Evolutionary conservation across 2,329 filamentous ascomycete genomes (phyloP).

Genomic region (Podosphaera fusca): DNA sequence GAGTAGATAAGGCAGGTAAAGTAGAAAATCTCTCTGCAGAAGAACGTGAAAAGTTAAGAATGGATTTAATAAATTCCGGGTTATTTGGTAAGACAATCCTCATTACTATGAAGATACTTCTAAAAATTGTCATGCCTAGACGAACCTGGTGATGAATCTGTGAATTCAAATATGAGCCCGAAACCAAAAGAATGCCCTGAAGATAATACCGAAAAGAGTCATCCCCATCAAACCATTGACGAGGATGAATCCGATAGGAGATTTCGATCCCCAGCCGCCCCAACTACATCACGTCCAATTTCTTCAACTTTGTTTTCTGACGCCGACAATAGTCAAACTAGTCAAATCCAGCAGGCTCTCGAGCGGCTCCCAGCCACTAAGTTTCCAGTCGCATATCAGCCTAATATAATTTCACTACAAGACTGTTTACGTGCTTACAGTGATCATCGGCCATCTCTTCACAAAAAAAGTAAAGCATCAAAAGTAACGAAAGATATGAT

Average conservation of each 20-base stretch:
- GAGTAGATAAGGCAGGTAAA: neutral
- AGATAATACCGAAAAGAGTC: neutral
- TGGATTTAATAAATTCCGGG: neutral
- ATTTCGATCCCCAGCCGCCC: no score
- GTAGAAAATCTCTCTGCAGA: neutral
- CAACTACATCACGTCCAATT: neutral
- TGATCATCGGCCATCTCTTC: neutral
- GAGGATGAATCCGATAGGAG: neutral
- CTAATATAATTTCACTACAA: neutral
- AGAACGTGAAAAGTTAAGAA: neutral
- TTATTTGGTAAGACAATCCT: neutral
- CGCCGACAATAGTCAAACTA: neutral
- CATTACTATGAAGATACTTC: neutral
- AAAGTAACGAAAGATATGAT: slow-evolving; percentile 1
- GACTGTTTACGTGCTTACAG: neutral
- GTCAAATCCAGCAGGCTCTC: neutral
- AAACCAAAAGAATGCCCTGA: neutral
- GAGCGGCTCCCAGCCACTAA: neutral
- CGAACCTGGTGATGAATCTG: neutral
- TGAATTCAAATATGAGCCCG: neutral
- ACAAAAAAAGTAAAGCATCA: neutral
- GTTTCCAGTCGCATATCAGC: neutral
- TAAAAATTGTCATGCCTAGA: neutral
- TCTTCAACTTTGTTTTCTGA: neutral
- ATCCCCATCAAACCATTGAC: neutral